Evolutionary conservation across 768 basidiomycete genomes (phyloP), one percentile per base, ranked within the genome.

Genomic region (Suillus decipiens): DNA sequence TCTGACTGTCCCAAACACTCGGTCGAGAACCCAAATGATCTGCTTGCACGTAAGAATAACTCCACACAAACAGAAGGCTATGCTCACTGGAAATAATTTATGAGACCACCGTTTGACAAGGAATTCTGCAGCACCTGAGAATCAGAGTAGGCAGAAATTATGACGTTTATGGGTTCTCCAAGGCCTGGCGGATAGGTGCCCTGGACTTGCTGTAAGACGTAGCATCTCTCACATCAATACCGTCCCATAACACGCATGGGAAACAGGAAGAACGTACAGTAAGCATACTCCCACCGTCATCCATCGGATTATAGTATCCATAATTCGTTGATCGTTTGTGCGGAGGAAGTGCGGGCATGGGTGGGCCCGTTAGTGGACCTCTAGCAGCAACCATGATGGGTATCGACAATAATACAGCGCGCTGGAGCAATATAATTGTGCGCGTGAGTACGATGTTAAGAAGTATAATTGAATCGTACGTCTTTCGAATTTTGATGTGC

Each of bases 1-100:
- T 83, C 77, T 72, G 90, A 87, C 69, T 95, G 92, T 1, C 95
- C 95, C 33, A 96, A 77, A 71, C 94, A 96, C 77, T 96, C 92
- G 17, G 84, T 78, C 28, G 86, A 82, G 73, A 90, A 89, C 15
- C 87, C 83, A 61, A 95, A 75, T 2, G 90, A 90, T 59, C 92
- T 91, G 68, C 33, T 19, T 67, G 39, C 34, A 54, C n/a, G 37
- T 22, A 42, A 51, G 41, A 31, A 34, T 12, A 17, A 2, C 15
- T 42, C 17, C 6, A 22, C 60, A 39, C 66, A 36, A 37, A 50
- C 11, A 39, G 36, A 51, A 50, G 6, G 33, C 31, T 1, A 7
- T 28, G 59, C 90, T 67, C 68, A 94, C 92, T 88, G 76, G 71
- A 87, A 91, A 77, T 89, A 96, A 71, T 95, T 96, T 43, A 85